Conservation (phyloP, 2,329 filamentous ascomycete genomes). For the Orbilia ellipsospora region DNA sequence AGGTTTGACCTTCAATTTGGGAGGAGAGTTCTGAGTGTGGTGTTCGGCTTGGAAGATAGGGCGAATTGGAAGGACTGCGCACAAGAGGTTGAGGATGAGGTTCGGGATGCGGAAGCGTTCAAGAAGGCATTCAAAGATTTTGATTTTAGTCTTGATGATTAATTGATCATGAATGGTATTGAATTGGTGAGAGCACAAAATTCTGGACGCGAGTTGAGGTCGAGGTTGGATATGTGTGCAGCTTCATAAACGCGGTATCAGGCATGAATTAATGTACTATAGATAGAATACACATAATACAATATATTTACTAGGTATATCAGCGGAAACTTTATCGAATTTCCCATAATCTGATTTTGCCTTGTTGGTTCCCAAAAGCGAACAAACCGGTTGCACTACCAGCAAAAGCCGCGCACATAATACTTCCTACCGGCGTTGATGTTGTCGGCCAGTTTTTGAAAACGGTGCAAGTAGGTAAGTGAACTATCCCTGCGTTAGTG, state of each 20-base stretch:
- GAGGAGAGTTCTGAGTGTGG: conserved; percentile 84
- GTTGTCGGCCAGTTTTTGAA: conserved; percentile 97
- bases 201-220: background rate
- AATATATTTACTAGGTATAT: conserved; percentile 32
- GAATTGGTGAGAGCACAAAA: background rate
- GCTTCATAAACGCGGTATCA: background rate
- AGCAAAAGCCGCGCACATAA: conserved; percentile 73
- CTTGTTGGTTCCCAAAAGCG: conserved; percentile 87
- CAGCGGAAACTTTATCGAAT: conserved; percentile 68
- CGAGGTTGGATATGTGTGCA: no score
- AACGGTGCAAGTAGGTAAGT: conserved; percentile 90
- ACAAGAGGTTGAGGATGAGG: conserved; percentile 82
- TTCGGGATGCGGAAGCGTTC: conserved; percentile 79
- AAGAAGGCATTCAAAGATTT: conserved; percentile 83
- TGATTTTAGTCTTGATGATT: conserved; percentile 76
- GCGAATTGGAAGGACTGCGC: conserved; percentile 85
- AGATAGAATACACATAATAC: conserved; percentile 30
- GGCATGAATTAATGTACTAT: conserved; percentile 29
- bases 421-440: conserved; percentile 85
- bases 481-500: conserved; percentile 66
- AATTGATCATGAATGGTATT: background rate
- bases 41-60: conserved; percentile 82
- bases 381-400: conserved; percentile 74
- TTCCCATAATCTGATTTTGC: conserved; percentile 91
- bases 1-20: conserved; percentile 93